A percentile compares a stretch with the other conserved stretches of the same genome.
Conservation (phyloP, 805 yeast genomes). For the Yarrowia deformans region DNA sequence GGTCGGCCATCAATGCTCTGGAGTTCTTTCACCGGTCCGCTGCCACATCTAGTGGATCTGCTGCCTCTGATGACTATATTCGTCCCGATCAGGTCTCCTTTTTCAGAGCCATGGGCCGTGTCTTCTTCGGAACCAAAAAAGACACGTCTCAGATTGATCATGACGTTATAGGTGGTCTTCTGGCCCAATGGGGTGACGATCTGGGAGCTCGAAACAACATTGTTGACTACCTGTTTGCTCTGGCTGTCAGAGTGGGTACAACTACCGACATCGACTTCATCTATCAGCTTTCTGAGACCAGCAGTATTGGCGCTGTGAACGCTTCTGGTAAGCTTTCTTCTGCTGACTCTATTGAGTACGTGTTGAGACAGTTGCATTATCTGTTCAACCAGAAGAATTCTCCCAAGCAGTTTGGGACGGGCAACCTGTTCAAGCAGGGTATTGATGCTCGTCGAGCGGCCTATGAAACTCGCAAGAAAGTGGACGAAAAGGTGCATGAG, state of each 20-base stretch:
- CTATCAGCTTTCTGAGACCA: conserved; percentile 3
- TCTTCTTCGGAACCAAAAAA: conserved; percentile 33
- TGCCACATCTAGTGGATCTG: neutral
- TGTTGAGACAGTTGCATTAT: conserved; percentile 1
- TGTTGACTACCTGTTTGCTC: conserved; percentile 18
- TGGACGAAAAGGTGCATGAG: conserved; percentile 15
- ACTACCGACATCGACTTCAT: neutral
- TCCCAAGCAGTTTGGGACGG: neutral
- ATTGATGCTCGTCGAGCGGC: conserved; percentile 3
- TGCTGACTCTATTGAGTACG: conserved; percentile 10
- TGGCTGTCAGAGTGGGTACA: conserved; percentile 8
- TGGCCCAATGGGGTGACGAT: conserved; percentile 34
- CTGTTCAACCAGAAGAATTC: neutral
- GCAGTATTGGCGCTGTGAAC: conserved; percentile 15
- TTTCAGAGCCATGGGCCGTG: conserved; percentile 31
- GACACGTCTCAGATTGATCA: conserved; percentile 13
- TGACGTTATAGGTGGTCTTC: conserved; percentile 11
- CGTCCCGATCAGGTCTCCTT: conserved; percentile 21
- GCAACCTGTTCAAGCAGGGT: conserved; percentile 17
- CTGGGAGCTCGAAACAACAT: conserved; percentile 14
- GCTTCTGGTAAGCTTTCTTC: conserved; percentile 4
- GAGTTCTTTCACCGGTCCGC: conserved; percentile 18
- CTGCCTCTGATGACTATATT: neutral
- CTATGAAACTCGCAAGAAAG: neutral
- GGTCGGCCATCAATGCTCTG: conserved; percentile 24